phyloP scores from a whole-genome alignment of 208 protist species.

The Leishmania gerbilli region DNA sequence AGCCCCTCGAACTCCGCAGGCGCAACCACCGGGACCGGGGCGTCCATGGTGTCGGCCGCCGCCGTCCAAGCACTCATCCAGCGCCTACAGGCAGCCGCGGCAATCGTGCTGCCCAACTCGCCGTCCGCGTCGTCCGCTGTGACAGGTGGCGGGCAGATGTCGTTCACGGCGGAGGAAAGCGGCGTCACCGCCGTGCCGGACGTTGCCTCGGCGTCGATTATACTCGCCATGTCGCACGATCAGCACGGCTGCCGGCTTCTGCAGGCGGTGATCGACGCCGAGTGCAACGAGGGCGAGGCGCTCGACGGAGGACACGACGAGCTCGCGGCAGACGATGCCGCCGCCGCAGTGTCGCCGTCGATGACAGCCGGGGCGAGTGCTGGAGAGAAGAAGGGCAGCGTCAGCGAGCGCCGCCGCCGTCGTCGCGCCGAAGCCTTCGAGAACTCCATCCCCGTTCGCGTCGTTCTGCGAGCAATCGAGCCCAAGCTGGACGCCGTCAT shows the following conservation, averaged over 20 bases:
- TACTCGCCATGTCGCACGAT: conserved; percentile 50
- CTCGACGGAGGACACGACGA: neutral
- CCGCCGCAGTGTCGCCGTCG: neutral
- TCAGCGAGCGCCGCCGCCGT: conserved; percentile 15
- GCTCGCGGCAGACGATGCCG: neutral
- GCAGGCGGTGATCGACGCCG: conserved; percentile 61
- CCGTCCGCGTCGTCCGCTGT: neutral
- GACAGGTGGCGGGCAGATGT: neutral
- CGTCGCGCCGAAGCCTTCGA: conserved; percentile 25
- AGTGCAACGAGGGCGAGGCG: conserved; percentile 25
- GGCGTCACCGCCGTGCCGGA: conserved; percentile 4
- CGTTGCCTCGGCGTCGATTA: conserved; percentile 18
- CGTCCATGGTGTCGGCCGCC: conserved; percentile 13
- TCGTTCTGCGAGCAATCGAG: conserved; percentile 47
- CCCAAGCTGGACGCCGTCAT: conserved; percentile 86
- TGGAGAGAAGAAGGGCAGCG: neutral
- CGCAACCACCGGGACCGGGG: neutral
- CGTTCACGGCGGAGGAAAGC: neutral
- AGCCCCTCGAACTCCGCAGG: neutral
- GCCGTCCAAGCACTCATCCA: conserved; percentile 19
- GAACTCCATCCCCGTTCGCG: conserved; percentile 41
- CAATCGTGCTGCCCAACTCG: conserved; percentile 5
- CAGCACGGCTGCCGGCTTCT: conserved; percentile 71
- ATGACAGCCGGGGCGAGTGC: neutral
- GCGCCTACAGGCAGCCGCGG: conserved; percentile 16